Evolutionary conservation across 345 rosid species (phyloP).

Genomic region (Trapa bicornis): DNA sequence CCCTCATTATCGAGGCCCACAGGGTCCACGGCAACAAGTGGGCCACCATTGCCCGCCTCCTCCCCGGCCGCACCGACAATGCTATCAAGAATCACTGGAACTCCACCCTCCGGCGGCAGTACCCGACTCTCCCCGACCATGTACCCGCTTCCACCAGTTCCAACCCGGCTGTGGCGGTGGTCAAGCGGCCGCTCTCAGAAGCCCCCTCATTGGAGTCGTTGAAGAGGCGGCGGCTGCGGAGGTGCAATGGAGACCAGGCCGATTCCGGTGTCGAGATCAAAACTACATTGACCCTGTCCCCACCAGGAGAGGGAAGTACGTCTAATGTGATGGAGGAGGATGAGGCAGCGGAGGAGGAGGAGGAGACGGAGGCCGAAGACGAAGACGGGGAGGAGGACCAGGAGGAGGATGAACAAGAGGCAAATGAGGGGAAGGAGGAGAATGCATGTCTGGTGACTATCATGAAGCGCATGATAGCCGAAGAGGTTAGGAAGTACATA

Average conservation of each 20-base stretch:
- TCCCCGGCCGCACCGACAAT: slow-evolving; percentile 61
- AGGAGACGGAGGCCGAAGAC: background rate
- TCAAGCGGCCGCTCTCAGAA: slow-evolving; percentile 14
- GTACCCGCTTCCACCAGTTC: slow-evolving; percentile 25
- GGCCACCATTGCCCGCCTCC: slow-evolving; percentile 53
- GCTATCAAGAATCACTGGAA: slow-evolving; percentile 67
- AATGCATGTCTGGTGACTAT: slow-evolving; percentile 26
- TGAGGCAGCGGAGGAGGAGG: slow-evolving; percentile 1
- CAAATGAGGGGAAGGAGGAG: background rate
- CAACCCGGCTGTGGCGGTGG: slow-evolving; percentile 11
- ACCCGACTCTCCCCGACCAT: slow-evolving; percentile 4
- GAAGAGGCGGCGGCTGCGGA: slow-evolving; percentile 9
- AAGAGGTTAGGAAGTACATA: slow-evolving; percentile 39
- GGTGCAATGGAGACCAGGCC: background rate
- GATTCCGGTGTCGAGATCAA: slow-evolving; percentile 14
- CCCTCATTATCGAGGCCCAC: slow-evolving; percentile 34
- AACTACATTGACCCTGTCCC: slow-evolving; percentile 33
- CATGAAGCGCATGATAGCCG: slow-evolving; percentile 38
- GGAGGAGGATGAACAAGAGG: slow-evolving; percentile 1
- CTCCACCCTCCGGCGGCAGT: slow-evolving; percentile 35
- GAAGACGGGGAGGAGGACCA: background rate
- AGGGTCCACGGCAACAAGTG: slow-evolving; percentile 50
- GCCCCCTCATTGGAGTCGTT: slow-evolving; percentile 12
- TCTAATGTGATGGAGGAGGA: slow-evolving; percentile 3
- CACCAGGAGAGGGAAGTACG: slow-evolving; percentile 24